Evolutionary conservation across 2,329 filamentous ascomycete species (phyloP).

Genomic region (Fusarium veterinarium): DNA sequence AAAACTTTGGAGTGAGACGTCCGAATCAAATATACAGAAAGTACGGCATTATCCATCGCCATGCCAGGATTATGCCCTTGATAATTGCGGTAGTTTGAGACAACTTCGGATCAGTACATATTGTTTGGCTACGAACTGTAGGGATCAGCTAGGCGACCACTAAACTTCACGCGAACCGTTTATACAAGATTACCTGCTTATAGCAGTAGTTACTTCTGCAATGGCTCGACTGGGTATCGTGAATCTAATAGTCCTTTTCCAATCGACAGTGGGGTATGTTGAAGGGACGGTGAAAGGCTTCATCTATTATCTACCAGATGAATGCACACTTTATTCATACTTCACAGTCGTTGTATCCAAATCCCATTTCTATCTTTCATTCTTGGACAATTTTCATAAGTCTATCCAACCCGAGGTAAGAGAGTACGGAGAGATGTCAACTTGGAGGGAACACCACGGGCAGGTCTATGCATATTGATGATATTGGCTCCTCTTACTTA

Average conservation of each 20-base stretch:
- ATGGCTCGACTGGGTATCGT: neutral
- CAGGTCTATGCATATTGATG: neutral
- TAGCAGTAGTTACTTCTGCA: neutral
- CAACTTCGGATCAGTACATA: neutral
- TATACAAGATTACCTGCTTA: neutral
- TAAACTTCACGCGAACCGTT: neutral
- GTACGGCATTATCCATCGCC: neutral
- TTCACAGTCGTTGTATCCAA: neutral
- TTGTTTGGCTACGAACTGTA: neutral
- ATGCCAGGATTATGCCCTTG: neutral
- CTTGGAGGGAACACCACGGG: too few species aligned
- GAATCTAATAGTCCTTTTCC: neutral
- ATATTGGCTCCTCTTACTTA: neutral
- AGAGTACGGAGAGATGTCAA: neutral
- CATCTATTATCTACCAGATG: neutral
- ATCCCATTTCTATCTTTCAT: neutral
- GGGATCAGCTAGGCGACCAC: neutral
- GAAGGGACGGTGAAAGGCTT: neutral
- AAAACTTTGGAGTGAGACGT: neutral
- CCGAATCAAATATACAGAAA: neutral
- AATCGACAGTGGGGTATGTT: neutral
- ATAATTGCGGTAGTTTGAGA: neutral
- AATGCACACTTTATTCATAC: neutral
- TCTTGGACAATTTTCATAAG: neutral
- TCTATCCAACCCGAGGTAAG: neutral